A percentile compares a stretch with the other conserved stretches of the same genome.
phyloP scores from a whole-genome alignment of 306 rosid species.

The Trifolium dubium region DNA sequence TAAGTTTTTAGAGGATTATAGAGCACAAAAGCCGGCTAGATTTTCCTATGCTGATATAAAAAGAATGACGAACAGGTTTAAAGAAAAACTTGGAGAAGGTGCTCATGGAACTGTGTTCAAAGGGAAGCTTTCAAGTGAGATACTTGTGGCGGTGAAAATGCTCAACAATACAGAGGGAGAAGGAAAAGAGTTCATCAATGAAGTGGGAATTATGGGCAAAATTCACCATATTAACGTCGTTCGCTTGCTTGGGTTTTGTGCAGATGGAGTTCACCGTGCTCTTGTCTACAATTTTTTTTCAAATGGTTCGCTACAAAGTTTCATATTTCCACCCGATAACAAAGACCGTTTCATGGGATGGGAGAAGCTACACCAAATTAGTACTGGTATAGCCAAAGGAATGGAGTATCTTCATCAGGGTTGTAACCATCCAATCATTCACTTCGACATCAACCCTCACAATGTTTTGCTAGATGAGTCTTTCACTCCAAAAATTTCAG shows the following conservation, averaged over 20 bases:
- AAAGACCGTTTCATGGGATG: neutral
- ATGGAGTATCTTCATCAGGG: slow-evolving; percentile 16
- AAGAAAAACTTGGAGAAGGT: neutral
- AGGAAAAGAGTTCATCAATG: neutral
- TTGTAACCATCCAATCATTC: slow-evolving; percentile 1
- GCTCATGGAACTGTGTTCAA: neutral
- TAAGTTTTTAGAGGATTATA: neutral
- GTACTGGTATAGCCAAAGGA: neutral
- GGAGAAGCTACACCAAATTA: neutral
- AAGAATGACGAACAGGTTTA: neutral
- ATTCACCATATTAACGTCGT: slow-evolving; percentile 15
- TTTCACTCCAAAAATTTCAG: neutral
- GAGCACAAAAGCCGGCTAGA: neutral
- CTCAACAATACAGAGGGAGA: neutral
- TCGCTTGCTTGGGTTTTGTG: neutral
- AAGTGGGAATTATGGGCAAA: slow-evolving; percentile 13
- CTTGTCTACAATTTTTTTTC: neutral
- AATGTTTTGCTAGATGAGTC: neutral
- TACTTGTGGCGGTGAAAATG: neutral
- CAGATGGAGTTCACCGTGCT: slow-evolving; percentile 14
- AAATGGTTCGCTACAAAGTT: neutral
- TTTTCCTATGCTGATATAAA: neutral
- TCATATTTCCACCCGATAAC: slow-evolving; percentile 6
- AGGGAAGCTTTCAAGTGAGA: neutral
- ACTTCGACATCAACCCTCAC: neutral